Evolutionary conservation across 371 early-diverging fungal species (phyloP).

Genomic region (Lichtheimia ramosa): DNA sequence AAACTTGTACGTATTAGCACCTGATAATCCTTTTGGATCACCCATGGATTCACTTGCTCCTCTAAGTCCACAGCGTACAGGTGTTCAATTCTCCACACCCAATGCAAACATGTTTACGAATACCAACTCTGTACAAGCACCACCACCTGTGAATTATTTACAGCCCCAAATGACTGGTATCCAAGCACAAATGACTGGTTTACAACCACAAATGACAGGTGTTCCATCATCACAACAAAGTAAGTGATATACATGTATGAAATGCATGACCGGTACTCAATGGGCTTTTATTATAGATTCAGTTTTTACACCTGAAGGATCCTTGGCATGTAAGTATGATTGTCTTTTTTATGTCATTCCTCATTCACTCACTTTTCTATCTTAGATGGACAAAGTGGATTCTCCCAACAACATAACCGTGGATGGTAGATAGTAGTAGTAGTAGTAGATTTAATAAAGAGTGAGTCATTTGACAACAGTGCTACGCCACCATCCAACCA

Average conservation of each 20-base stretch:
- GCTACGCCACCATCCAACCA: too few relatives aligned
- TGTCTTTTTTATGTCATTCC: neutral
- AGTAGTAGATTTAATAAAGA: too few relatives aligned
- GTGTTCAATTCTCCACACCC: conserved; percentile 45
- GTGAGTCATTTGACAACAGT: too few relatives aligned
- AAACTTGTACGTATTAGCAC: conserved; percentile 23
- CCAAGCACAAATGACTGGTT: conserved; percentile 12
- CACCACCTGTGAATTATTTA: conserved; percentile 25
- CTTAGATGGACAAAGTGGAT: conserved; percentile 17
- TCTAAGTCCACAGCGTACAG: conserved; percentile 31
- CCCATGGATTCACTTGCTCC: conserved; percentile 28
- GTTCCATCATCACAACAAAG: neutral
- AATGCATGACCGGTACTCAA: too few relatives aligned
- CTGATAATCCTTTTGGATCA: conserved; percentile 59
- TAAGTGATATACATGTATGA: too few relatives aligned
- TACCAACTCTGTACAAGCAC: conserved; percentile 26
- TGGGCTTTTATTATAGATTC: conserved; percentile 1
- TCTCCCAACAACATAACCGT: conserved; percentile 6
- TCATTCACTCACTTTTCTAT: neutral
- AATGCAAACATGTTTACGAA: conserved; percentile 37
- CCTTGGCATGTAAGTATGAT: conserved; percentile 19
- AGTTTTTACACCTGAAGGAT: conserved; percentile 22
- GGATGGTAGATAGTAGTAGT: conserved; percentile 9
- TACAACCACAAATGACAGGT: conserved; percentile 2
- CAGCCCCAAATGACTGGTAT: conserved; percentile 50